phyloP scores from a whole-genome alignment of 1,284 basidiomycete genomes.

The Papiliotrema fonsecae region DNA sequence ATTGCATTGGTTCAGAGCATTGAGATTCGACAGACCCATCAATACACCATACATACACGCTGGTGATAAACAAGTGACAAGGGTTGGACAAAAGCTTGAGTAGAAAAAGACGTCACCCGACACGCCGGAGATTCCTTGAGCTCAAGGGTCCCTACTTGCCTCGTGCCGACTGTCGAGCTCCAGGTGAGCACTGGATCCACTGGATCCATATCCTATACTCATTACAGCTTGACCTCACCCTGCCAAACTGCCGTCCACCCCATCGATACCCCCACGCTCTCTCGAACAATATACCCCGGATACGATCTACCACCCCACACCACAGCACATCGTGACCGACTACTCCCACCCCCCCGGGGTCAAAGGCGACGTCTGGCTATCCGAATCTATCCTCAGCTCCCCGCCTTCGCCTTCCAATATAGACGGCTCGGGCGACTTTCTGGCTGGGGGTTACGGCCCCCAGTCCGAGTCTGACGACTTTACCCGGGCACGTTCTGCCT shows the following conservation, averaged over 20 bases:
- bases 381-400: conserved; percentile 20
- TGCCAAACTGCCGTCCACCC: conserved; percentile 31
- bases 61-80: too few species aligned
- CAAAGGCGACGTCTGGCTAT: conserved; percentile 33
- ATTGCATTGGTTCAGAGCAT: too few species aligned
- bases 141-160: too few species aligned
- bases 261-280: conserved; percentile 15
- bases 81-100: too few species aligned
- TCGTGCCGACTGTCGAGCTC: too few species aligned
- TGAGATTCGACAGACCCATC: too few species aligned
- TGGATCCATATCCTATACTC: too few species aligned
- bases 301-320: conserved; percentile 4
- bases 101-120: too few species aligned
- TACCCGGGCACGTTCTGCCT: conserved; percentile 14
- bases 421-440: conserved; percentile 36
- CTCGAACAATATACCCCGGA: conserved; percentile 3
- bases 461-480: conserved; percentile 23
- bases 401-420: conserved; percentile 45
- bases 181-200: too few species aligned
- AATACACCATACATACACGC: too few species aligned
- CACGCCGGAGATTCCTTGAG: too few species aligned
- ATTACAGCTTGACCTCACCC: conserved; percentile 3
- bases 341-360: conserved; percentile 7
- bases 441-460: conserved; percentile 38
- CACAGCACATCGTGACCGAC: neutral